Evolutionary conservation across 148 eudicot genomes (phyloP), one percentile per base, ranked within the genome.

Genomic region (Fagopyrum homotropicum): DNA sequence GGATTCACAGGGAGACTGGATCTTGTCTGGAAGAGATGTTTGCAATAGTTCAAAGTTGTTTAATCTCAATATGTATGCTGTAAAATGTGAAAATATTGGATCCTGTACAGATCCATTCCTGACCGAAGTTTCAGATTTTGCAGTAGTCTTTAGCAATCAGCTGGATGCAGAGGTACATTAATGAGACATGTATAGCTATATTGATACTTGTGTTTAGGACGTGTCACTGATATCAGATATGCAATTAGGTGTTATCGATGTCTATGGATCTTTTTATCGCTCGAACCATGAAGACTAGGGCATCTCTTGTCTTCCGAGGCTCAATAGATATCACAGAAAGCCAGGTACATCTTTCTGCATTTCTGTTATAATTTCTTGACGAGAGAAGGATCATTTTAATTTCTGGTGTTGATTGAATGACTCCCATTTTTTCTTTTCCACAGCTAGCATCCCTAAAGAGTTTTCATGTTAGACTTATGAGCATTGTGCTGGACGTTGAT

Each of bases 201-300:
- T 66, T 43, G 71, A 40, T 66, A 43, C 71, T 66, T 66, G 46
- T 66, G 40, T 11, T 30, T 66, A 66, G 71, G 7, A 66, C n/a
- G 71, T 40, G 71, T 66, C 17, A 35, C 47, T 66, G 47, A 66
- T 40, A 66, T 66, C 71, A 66, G 46, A 40, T 66, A 68, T n/a
- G 59, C 74, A 19, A 77, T 77, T 57, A 94, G 98, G 98, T 92
- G 79, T 89, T 90, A 89, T 92, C 97, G 87, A 90, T 95, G 97
- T 90, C 92, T n/a, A 89, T 90, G 92, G 98, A 95, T 89, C 88
- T 95, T 82, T 95, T 95, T 89, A 86, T 95, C 63, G 96, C 98
- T 79, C 92, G 98, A 82, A 86, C 97, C 75, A 81, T 95, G 88
- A 83, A 90, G 82, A 84, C 90, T 79, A 95, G 90, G 84, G 83